Evolutionary conservation across 768 basidiomycete genomes (phyloP), one percentile per base, ranked within the genome.

Genomic region (Russula virescens): DNA sequence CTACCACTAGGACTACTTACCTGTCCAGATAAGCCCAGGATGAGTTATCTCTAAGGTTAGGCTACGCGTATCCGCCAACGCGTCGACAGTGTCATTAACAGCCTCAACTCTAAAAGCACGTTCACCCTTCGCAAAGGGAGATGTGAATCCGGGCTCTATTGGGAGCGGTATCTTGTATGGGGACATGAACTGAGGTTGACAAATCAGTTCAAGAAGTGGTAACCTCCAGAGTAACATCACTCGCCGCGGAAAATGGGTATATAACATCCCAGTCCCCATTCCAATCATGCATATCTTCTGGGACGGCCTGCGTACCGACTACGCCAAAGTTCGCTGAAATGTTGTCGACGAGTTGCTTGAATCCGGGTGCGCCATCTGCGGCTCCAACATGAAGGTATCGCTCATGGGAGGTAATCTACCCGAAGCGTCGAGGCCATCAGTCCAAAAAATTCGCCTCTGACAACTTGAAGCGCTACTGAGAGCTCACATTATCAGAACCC

Each of bases 261-360:
- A 95, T 70, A 1, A 84, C 76, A 72, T 96, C 92, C 94, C 94
- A 98, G 68, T 97, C 92, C 18, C 83, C 75, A 66, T 93, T 94
- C 70, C 86, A 80, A 61, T 90, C 85, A 63, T 89, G 80, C 81
- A 93, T 87, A 3, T 77, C 71, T 8, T 88, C 79, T 0, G 79
- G 75, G 2, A 73, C 71, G 0, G 83, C 77, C 26, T 71, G 71
- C 19, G 70, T 67, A 14, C 74, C 78, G 9, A 73, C 69, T 2
- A 70, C 72, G n/a, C 84, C 83, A 69, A 94, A 90, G 56, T 80
- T 72, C 21, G 72, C 67, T 1, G 85, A 83, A 6, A 96, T 83
- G 18, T 80, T 79, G 3, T 76, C 64, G 5, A 88, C 87, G 1
- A 98, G 76, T 1, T 72, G 68, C 7, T 81, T 75, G 61, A 90